These are phyloP conservation scores for Mortierella claussenii DNA, from an alignment of 192 early-diverging fungal genomes.

Conservation along the genomic window DNA sequence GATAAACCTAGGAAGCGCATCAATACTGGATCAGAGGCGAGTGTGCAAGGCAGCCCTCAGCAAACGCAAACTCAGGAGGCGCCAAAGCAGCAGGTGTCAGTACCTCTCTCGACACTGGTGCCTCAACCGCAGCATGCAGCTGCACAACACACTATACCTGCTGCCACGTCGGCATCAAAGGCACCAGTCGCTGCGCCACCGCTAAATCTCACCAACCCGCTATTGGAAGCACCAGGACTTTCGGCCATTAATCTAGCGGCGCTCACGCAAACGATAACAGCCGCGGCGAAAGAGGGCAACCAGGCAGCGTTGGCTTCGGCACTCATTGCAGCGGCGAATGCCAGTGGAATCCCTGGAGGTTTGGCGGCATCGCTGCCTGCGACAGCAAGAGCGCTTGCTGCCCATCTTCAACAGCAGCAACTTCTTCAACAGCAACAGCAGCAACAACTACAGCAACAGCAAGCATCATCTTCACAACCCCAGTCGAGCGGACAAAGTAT, in stretches of 20 bases:
- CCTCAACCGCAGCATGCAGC: neutral
- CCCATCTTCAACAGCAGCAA: slow-evolving; percentile 41
- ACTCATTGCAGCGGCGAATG: slow-evolving; percentile 42
- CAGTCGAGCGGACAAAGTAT: slow-evolving; percentile 3
- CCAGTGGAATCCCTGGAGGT: slow-evolving; percentile 40
- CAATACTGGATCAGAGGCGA: slow-evolving; percentile 24
- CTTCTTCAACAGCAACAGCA: slow-evolving; percentile 24
- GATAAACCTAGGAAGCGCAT: slow-evolving; percentile 40
- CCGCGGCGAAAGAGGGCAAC: slow-evolving; percentile 35
- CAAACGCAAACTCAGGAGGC: neutral
- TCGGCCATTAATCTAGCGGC: slow-evolving; percentile 23
- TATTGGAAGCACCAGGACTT: slow-evolving; percentile 20
- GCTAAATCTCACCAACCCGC: neutral
- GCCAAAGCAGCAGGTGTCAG: neutral
- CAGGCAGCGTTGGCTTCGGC: slow-evolving; percentile 29
- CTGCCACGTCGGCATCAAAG: neutral
- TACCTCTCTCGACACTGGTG: neutral
- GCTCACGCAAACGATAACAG: slow-evolving; percentile 36
- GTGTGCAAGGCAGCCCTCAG: neutral
- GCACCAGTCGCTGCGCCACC: neutral
- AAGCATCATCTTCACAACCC: neutral
- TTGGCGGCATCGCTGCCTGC: slow-evolving; percentile 33
- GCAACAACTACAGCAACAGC: slow-evolving; percentile 11
- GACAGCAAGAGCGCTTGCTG: slow-evolving; percentile 32
- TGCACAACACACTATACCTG: neutral